phyloP scores from a whole-genome alignment of 768 basidiomycete genomes.

The Sporobolomyces pararoseus region DNA sequence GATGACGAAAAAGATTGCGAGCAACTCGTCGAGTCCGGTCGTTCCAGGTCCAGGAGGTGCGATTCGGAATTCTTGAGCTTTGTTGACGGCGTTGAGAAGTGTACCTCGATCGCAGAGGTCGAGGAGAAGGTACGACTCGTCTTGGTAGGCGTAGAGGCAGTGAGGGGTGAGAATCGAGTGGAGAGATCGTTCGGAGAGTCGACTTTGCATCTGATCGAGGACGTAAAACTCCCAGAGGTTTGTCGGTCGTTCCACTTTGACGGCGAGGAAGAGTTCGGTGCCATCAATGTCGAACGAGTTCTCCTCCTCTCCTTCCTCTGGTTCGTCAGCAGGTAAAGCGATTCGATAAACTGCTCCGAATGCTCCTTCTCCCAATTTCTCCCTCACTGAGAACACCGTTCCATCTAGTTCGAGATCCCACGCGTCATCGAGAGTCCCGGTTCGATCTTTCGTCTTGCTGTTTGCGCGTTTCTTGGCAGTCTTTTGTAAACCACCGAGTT shows the following conservation, averaged over 20 bases:
- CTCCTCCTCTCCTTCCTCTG: constrained; percentile 52
- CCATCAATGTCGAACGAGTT: constrained; percentile 47
- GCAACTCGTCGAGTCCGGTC: constrained; percentile 73
- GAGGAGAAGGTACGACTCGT: constrained; percentile 85
- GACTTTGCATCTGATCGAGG: constrained; percentile 68
- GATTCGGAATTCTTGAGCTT: constrained; percentile 68
- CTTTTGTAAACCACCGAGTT: constrained; percentile 68
- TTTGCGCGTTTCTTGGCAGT: constrained; percentile 55
- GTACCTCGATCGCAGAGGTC: constrained; percentile 88
- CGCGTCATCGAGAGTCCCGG: constrained; percentile 44
- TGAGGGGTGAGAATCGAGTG: constrained; percentile 72
- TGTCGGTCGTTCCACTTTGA: constrained; percentile 85
- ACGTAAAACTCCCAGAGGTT: constrained; percentile 90
- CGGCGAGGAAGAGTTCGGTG: constrained; percentile 64
- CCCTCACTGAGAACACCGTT: constrained; percentile 64
- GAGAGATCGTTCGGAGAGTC: constrained; percentile 60
- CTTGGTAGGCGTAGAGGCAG: constrained; percentile 73
- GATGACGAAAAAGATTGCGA: constrained; percentile 91
- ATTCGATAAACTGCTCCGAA: constrained; percentile 85
- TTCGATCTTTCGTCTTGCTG: constrained; percentile 39
- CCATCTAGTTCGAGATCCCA: constrained; percentile 64
- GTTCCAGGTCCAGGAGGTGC: constrained; percentile 55
- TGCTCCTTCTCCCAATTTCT: constrained; percentile 93
- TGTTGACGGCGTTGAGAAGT: constrained; percentile 85
- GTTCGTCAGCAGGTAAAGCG: constrained; percentile 50